Base-by-base conservation (phyloP, 345 rosid genomes). In the Heritiera littoralis region DNA sequence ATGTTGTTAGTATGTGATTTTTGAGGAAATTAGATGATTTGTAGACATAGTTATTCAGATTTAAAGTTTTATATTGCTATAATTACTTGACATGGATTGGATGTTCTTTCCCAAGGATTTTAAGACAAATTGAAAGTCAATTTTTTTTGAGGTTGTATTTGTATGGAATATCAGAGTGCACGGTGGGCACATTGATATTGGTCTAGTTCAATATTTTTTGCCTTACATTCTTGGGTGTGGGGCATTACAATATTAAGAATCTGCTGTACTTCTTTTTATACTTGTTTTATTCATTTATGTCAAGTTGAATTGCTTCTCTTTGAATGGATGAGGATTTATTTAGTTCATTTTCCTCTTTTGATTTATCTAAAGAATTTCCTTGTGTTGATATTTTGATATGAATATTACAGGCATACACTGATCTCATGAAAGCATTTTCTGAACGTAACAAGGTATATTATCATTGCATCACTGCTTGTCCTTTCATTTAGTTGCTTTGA, bases 401-500 rank as follows among this genome's bases (percentile, higher is more conserved):
- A 61, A 72, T 81, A 67, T 82, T 79, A 70, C 91, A 96, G 99
- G 98, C 97, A 43, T 96, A 91, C 77, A 80, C 82, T 80, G 97
- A 94, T 63, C 95, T 96, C 78, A 85, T 92, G 90, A 91, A 91
- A 86, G 99, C 97, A 78, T 92, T 94, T 80, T 80, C 88, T 6
- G 97, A 94, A 60, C 97, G 93, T 70, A 96, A 96, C 87, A 96
- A 96, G 97, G 99, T 96, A 89, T 20, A 45, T 43, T 49, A 8
- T 54, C 74, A 70, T 66, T 35, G 30, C 35, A n/a, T 68, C 35
- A 28, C 46, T 59, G 9, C 51, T 51, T 70, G 56, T 35, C 54
- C 61, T 67, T 66, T 78, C n/a, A 8, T 73, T 35, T 66, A 56
- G 58, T 56, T 64, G 15, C 67, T 72, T 28, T 80, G 49, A 76